Percentiles rank a stretch among this genome's conserved stretches.
Evolutionary conservation across 257 asterid genomes (phyloP).

Genomic region (Gentiana dahurica): DNA sequence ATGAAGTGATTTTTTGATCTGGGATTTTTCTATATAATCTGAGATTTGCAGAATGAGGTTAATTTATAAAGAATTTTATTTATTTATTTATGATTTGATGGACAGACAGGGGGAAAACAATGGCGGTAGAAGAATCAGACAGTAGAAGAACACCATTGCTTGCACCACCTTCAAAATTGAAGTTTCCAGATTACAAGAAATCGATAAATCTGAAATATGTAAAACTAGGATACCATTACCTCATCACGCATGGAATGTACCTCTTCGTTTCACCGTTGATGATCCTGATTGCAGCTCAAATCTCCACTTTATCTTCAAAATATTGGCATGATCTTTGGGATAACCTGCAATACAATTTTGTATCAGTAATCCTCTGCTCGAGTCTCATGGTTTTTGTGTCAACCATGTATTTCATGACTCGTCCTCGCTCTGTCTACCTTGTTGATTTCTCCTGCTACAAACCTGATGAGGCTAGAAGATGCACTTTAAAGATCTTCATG

Average conservation of each 20-base stretch:
- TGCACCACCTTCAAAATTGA: constrained; percentile 19
- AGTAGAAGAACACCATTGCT: constrained; percentile 10
- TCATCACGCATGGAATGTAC: constrained; percentile 29
- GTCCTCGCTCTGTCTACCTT: constrained; percentile 28
- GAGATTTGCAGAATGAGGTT: too few species aligned
- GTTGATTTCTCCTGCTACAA: constrained; percentile 28
- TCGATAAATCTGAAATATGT: constrained; percentile 31
- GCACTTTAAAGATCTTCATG: constrained; percentile 24
- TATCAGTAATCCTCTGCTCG: constrained; percentile 20
- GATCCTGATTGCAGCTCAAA: constrained; percentile 21
- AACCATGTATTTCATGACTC: constrained; percentile 24
- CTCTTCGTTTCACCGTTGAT: constrained; percentile 19
- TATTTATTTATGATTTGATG: too few species aligned
- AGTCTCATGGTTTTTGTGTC: constrained; percentile 21
- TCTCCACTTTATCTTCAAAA: constrained; percentile 21
- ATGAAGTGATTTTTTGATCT: not conserved
- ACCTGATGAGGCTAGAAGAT: constrained; percentile 23
- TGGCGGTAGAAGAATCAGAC: constrained; percentile 13
- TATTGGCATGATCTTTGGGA: constrained; percentile 25
- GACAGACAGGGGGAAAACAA: constrained; percentile 10
- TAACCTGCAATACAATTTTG: constrained; percentile 23
- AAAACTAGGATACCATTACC: constrained; percentile 29
- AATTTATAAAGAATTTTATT: too few species aligned
- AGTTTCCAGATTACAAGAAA: constrained; percentile 27
- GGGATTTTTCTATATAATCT: not conserved